Evolutionary conservation across 306 rosid species (phyloP), one percentile per base, ranked within the genome.

Genomic region (Chamaecrista fasciculata): DNA sequence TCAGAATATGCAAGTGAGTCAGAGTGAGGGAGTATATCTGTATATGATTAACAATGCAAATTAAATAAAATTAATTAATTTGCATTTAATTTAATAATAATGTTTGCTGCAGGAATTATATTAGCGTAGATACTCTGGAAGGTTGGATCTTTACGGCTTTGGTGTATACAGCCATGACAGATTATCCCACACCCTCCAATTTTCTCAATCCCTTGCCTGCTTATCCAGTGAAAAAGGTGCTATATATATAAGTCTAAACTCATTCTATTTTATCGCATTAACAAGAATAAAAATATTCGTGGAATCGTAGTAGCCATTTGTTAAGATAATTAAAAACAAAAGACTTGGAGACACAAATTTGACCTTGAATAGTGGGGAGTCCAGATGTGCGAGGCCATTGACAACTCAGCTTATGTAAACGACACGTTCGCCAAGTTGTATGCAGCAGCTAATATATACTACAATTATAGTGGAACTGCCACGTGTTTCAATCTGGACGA

Each of bases 301-400:
- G n/a, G n/a, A n/a, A n/a, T n/a, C n/a, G n/a, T n/a, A n/a, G n/a
- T n/a, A n/a, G 50, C 50, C 15, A n/a, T 44, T 4, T 37, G 8
- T 37, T 37, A 9, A 0, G 43, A 37, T 34, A 34, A 34, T 4
- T 28, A 37, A 37, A 37, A 37, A 7, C 12, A 10, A 37, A 37
- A 10, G 47, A 39, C 16, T 11, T 42, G 18, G 47, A 14, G 47
- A 42, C 5, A 18, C 5, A 26, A 21, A 55, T 31, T 47, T 40
- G n/a, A 62, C 31, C 19, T 50, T 49, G 63, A 15, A 57, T 14
- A 18, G 25, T 39, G 29, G 31, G 20, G 2, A 29, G 40, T 59
- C 11, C 79, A 92, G 96, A 89, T 92, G 89, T 89, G 98, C 11
- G 82, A 84, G 73, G 98, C 92, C 0, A 79, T 92, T 21, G 95